Conservation (phyloP, 176 grass and related monocot species). For the Themeda triandra region DNA sequence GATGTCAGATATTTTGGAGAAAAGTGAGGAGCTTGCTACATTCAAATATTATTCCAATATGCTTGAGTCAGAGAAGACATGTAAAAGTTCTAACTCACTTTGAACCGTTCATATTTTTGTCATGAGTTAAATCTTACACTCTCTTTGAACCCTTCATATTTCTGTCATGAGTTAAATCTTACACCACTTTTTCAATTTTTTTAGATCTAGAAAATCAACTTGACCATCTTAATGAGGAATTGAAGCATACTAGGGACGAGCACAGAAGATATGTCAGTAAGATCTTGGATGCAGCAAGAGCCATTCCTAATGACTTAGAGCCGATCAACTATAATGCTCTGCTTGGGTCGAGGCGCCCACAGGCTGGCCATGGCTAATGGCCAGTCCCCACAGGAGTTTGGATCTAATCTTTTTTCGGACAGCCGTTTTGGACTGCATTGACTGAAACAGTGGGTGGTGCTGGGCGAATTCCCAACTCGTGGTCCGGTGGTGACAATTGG, state of each 20-base stretch:
- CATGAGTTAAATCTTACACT: background rate
- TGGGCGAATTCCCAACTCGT: background rate
- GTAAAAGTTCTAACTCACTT: background rate
- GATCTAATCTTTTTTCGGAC: background rate
- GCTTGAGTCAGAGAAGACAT: background rate
- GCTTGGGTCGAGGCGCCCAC: background rate
- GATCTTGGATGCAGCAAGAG: background rate
- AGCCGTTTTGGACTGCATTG: background rate
- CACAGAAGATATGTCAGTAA: background rate
- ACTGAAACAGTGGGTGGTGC: background rate
- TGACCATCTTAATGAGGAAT: background rate
- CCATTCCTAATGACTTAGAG: background rate
- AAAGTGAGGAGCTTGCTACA: background rate
- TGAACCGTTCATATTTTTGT: background rate
- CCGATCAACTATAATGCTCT: background rate
- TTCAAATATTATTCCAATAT: background rate
- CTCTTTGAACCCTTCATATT: background rate
- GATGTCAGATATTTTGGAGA: background rate
- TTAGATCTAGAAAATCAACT: conserved; percentile 1
- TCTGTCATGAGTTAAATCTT: background rate
- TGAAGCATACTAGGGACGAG: background rate
- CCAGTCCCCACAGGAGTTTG: background rate
- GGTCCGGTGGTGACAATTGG: background rate
- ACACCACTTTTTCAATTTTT: background rate
- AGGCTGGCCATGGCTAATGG: background rate